Conservation (phyloP, 495 filamentous ascomycete genomes). For the Aspergillus baeticus region DNA sequence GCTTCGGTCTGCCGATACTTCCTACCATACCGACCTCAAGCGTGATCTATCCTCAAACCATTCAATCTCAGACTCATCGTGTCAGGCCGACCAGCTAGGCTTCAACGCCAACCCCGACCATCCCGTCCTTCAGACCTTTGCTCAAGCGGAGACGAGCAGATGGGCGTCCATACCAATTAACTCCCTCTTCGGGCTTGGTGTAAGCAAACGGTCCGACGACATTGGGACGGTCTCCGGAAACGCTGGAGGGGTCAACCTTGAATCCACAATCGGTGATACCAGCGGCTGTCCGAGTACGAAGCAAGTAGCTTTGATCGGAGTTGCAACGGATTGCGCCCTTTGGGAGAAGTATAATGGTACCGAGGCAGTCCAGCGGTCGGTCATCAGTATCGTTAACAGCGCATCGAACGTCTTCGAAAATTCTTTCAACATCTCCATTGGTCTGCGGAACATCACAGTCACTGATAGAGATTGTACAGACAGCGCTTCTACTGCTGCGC, state of each 20-base stretch:
- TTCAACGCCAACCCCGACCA: conserved; percentile 70
- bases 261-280: conserved; percentile 75
- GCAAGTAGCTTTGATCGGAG: conserved; percentile 86
- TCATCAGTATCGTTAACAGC: conserved; percentile 81
- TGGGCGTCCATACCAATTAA: conserved; percentile 56
- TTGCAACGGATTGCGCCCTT: conserved; percentile 92
- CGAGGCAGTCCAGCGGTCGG: conserved; percentile 60
- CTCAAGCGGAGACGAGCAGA: conserved; percentile 36
- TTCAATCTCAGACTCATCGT: conserved; percentile 36
- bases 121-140: conserved; percentile 54
- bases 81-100: conserved; percentile 62
- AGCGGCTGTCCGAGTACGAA: conserved; percentile 81
- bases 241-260: conserved; percentile 79
- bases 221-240: conserved; percentile 63
- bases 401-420: conserved; percentile 85
- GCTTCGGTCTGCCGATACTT: conserved; percentile 22
- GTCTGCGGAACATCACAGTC: conserved; percentile 81
- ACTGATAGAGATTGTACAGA: conserved; percentile 66
- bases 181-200: conserved; percentile 55
- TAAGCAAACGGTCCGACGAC: conserved; percentile 50
- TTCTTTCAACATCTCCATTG: conserved; percentile 91
- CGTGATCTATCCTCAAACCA: conserved; percentile 35
- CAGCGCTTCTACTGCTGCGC: conserved; percentile 57
- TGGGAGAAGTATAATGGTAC: conserved; percentile 64
- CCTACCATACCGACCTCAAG: conserved; percentile 52